Evolutionary conservation across 2,329 filamentous ascomycete genomes (phyloP), one percentile per base, ranked within the genome.

Genomic region (Penicillium polonicum): DNA sequence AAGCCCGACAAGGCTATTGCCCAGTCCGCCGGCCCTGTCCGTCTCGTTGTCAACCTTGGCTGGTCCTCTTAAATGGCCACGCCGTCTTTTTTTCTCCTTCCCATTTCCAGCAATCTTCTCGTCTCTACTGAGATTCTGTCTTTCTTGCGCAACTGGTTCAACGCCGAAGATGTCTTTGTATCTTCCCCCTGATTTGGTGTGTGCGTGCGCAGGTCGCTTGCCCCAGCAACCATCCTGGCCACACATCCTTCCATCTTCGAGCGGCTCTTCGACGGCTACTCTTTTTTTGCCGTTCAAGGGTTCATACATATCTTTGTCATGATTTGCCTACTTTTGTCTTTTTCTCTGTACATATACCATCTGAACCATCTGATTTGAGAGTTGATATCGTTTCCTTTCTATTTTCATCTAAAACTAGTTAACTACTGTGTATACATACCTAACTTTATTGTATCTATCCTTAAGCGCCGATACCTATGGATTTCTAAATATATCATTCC

Each of bases 31-130:
- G 73, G 69, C 4, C 57, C 72, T 45, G 61, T 76, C 59, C 72
- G 71, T 61, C 67, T 75, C 33, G 48, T 64, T 27, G 69, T 70
- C 57, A 46, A 63, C 38, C 62, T 75, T 23, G 70, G 72, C 69
- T 75, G 61, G 57, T 53, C 56, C 29, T 63, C 68, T 42, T 63
- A 60, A 45, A 48, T 44, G 45, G 43, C 27, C 45, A 42, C n/a
- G 23, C 15, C 50, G 8, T 10, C 8, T 21, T 17, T 29, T 50
- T 45, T 61, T 13, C 51, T 9, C 48, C 13, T 33, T 57, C 27
- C 39, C n/a, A 58, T 43, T 51, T 58, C 54, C 39, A 51, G 49
- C 52, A 58, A 56, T 29, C 45, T 43, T 15, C 8, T 49, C 51
- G 43, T 48, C 48, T 52, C 59, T 58, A 45, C 50, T 15, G 41